A percentile compares a stretch with the other conserved stretches of the same genome.
phyloP scores from a whole-genome alignment of 1,284 basidiomycete species.

The Sutorius eximius region DNA sequence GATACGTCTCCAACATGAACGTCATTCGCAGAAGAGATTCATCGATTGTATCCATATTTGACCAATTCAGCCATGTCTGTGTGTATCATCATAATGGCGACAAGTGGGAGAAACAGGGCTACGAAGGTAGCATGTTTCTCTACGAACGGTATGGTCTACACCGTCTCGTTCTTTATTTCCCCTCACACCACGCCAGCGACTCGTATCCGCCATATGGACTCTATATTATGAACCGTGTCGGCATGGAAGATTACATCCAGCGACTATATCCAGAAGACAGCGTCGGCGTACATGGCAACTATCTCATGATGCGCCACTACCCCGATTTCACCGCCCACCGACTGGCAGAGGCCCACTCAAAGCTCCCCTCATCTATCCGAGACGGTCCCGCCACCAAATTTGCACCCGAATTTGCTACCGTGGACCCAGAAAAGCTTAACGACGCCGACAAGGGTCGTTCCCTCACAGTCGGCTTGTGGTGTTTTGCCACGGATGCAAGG shows the following conservation, averaged over 20 bases:
- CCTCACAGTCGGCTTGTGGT: slow-evolving; percentile 77
- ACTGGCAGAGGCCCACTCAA: slow-evolving; percentile 35
- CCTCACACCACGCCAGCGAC: slow-evolving; percentile 41
- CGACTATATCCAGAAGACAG: slow-evolving; percentile 79
- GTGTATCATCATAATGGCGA: slow-evolving; percentile 69
- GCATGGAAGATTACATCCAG: slow-evolving; percentile 81
- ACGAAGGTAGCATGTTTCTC: slow-evolving; percentile 87
- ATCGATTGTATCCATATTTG: slow-evolving; percentile 75
- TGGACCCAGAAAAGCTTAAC: slow-evolving; percentile 40
- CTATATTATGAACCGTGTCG: slow-evolving; percentile 85
- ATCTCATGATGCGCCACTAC: slow-evolving; percentile 76
- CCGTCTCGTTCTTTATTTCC: background rate
- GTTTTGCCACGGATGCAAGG: slow-evolving; percentile 66
- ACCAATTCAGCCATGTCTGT: slow-evolving; percentile 84
- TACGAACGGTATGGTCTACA: slow-evolving; percentile 64
- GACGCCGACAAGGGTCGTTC: slow-evolving; percentile 54
- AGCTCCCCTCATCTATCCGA: slow-evolving; percentile 31
- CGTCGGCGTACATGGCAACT: slow-evolving; percentile 60
- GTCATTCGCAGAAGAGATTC: slow-evolving; percentile 81
- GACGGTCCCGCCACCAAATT: slow-evolving; percentile 46
- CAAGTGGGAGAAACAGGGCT: slow-evolving; percentile 83
- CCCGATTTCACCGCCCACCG: slow-evolving; percentile 64
- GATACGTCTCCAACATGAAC: slow-evolving; percentile 79
- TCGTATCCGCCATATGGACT: slow-evolving; percentile 82
- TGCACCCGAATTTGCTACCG: slow-evolving; percentile 44